A percentile compares a stretch with the other conserved stretches of the same genome.
Evolutionary conservation across 129 eudicot genomes (phyloP).

Genomic region (Apium graveolens): DNA sequence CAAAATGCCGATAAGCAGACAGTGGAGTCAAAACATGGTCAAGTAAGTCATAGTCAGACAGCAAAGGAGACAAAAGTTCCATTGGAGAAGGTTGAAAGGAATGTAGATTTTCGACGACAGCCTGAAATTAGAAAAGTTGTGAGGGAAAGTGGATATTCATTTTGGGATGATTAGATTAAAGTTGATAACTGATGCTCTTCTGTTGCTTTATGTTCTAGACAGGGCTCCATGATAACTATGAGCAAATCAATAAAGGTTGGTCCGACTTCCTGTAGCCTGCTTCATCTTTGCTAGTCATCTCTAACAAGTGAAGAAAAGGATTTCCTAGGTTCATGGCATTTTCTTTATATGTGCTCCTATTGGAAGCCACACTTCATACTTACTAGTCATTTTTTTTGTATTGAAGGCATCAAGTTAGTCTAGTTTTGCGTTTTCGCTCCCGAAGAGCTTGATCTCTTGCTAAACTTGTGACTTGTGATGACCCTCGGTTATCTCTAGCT

Average conservation of each 20-base stretch:
- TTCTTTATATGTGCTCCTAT: neutral
- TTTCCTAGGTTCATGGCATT: neutral
- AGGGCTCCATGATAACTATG: neutral
- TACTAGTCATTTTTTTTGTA: neutral
- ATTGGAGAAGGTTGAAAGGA: slow-evolving; percentile 8
- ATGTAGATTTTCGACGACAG: slow-evolving; percentile 17
- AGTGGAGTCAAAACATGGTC: slow-evolving; percentile 8
- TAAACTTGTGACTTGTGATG: neutral
- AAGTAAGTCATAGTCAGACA: slow-evolving; percentile 4
- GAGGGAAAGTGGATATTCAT: slow-evolving; percentile 32
- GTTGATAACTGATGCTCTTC: neutral
- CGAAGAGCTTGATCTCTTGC: neutral
- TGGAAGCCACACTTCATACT: neutral
- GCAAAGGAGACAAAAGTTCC: slow-evolving; percentile 1
- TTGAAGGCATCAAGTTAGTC: neutral
- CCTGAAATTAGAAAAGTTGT: slow-evolving; percentile 31
- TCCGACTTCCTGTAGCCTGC: neutral
- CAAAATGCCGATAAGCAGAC: slow-evolving; percentile 8
- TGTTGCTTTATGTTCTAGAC: neutral
- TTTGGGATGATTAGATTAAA: slow-evolving; percentile 23
- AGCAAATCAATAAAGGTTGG: neutral
- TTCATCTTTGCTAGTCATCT: neutral
- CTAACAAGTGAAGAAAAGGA: neutral
- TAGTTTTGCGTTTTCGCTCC: neutral
- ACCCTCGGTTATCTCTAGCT: neutral